phyloP scores from a whole-genome alignment of 139 green algal species.

The Eudorina sp. region DNA sequence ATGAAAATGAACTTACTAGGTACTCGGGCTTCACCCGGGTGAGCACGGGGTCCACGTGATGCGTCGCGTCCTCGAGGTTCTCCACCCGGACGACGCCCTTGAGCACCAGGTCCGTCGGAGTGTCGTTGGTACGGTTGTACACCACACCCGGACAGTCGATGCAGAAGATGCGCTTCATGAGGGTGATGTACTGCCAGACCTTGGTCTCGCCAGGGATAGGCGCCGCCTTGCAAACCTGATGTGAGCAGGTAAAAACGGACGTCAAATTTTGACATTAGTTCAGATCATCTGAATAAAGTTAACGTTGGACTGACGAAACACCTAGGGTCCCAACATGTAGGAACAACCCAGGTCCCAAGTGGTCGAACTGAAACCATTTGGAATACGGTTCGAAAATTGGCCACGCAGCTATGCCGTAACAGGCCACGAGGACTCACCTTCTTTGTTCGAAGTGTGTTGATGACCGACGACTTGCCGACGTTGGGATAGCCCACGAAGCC shows the following conservation, averaged over 20 bases:
- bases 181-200: slow-evolving; percentile 99
- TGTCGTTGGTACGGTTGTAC: slow-evolving; percentile 90
- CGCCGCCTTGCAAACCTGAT: slow-evolving; percentile 94
- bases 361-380: not conserved
- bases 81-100: slow-evolving; percentile 97
- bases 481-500: slow-evolving; percentile 99
- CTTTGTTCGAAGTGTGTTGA: slow-evolving; percentile 98
- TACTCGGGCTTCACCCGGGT: slow-evolving; percentile 90
- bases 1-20: slow-evolving; percentile 72
- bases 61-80: slow-evolving; percentile 92
- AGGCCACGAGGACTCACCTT: too few relatives aligned
- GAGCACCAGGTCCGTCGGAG: slow-evolving; percentile 91
- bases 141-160: slow-evolving; percentile 99
- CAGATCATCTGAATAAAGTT: too few relatives aligned
- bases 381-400: too few relatives aligned
- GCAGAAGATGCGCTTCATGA: slow-evolving; percentile 99
- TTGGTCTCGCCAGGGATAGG: slow-evolving; percentile 98
- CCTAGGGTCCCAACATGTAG: too few relatives aligned
- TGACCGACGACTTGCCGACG: slow-evolving; percentile 98
- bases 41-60: slow-evolving; percentile 87
- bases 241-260: not conserved
- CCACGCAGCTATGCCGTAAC: too few relatives aligned
- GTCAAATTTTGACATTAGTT: too few relatives aligned
- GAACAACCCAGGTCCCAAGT: too few relatives aligned
- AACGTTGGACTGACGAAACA: too few relatives aligned